Percentiles rank a stretch among this genome's conserved stretches.
These are phyloP conservation scores for Phytophthora gonapodyides DNA, from an alignment of 352 stramenopile species.

Conservation along the genomic window DNA sequence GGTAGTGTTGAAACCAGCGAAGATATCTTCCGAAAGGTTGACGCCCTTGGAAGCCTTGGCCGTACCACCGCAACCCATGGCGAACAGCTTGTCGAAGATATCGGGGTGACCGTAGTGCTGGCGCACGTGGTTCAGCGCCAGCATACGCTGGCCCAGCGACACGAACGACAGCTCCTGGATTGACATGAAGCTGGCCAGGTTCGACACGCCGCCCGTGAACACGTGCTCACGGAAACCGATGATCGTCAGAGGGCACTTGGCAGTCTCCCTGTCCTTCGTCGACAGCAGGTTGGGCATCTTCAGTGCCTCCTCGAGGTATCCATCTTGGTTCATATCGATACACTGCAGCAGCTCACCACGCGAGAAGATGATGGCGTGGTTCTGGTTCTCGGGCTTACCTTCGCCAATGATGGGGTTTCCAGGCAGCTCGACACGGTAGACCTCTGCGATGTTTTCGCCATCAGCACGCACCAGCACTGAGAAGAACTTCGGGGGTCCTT, in stretches of 20 bases:
- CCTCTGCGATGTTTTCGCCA: slow-evolving; percentile 76
- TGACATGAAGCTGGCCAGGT: slow-evolving; percentile 87
- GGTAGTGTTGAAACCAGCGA: slow-evolving; percentile 86
- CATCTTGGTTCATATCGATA: slow-evolving; percentile 93
- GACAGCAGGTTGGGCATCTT: slow-evolving; percentile 90
- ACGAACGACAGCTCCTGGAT: slow-evolving; percentile 89
- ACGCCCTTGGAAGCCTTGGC: slow-evolving; percentile 86
- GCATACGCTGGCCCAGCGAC: slow-evolving; percentile 83
- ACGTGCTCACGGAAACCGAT: slow-evolving; percentile 89
- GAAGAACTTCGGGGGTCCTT: slow-evolving; percentile 84
- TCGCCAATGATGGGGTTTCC: slow-evolving; percentile 87
- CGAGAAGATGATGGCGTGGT: slow-evolving; percentile 89
- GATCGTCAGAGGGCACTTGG: slow-evolving; percentile 80
- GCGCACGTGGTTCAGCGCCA: slow-evolving; percentile 75
- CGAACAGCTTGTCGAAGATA: slow-evolving; percentile 90
- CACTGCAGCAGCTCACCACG: slow-evolving; percentile 85
- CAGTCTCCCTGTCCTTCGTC: slow-evolving; percentile 69
- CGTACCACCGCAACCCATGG: slow-evolving; percentile 79
- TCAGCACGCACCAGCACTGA: slow-evolving; percentile 78
- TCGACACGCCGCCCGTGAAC: slow-evolving; percentile 85
- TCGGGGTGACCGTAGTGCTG: slow-evolving; percentile 90
- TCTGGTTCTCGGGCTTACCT: slow-evolving; percentile 91
- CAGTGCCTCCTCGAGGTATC: slow-evolving; percentile 81
- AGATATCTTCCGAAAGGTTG: slow-evolving; percentile 92
- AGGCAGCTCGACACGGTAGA: slow-evolving; percentile 84